Base-by-base conservation (phyloP, 352 stramenopile genomes). In the Globisporangium parvum region DNA sequence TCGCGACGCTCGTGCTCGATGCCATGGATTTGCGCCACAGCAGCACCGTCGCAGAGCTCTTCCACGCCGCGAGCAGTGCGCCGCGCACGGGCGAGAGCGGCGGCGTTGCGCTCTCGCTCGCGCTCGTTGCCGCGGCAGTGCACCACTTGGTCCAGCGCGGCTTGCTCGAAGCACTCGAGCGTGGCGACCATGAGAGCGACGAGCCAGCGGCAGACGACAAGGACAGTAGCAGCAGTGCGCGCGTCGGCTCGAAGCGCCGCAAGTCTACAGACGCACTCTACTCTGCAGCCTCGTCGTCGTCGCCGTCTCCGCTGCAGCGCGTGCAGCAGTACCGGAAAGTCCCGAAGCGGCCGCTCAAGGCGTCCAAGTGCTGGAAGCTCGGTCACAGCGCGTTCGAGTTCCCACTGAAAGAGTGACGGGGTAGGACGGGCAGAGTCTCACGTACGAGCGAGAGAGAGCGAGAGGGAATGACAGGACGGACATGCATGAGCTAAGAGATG, bases 331-430 rank as follows among this genome's bases (percentile, higher is more conserved):
- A 88, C 42, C 80, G 80, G 0, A 89, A 86, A 57, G 73, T 91
- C 21, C 80, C 80, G 0, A 81, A 66, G 45, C 66, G 80, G 23
- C 80, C 80, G 8, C 51, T 91, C 17, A 91, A 91, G 51, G 78
- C 80, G 20, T 75, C 78, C 15, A 91, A 91, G 58, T 78, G 67
- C 47, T 91, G 80, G 80, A 82, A 82, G 47, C 73, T 77, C 24
- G 71, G 65, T 8, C 54, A 51, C 21, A 69, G 64, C n/a, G 23
- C 72, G 17, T 58, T 77, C 11, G 60, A 60, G 50, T 60, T 84
- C 28, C 61, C 61, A 9, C 42, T 71, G 2, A 60, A 71, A 18
- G 61, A 72, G n/a, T 70, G 51, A 6, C 11, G 6, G 9, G 39
- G 41, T n/a, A n/a, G n/a, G n/a, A n/a, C n/a, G n/a, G n/a, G n/a